These are phyloP conservation scores for Trapa incisa DNA, from an alignment of 345 rosid genomes.

Conservation along the genomic window DNA sequence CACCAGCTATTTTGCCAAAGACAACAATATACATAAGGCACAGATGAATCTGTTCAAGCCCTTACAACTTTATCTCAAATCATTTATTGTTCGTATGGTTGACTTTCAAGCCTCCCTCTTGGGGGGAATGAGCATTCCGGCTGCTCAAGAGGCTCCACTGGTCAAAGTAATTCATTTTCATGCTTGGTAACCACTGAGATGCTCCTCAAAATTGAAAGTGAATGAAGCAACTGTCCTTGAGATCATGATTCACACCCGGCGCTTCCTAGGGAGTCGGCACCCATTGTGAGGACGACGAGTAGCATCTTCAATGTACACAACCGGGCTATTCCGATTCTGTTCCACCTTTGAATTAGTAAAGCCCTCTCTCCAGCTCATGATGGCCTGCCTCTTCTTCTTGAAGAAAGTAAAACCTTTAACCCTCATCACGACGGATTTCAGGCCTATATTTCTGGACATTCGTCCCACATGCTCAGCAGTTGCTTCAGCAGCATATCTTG, in stretches of 20 bases:
- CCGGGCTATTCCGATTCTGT: slow-evolving; percentile 24
- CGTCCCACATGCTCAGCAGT: slow-evolving; percentile 80
- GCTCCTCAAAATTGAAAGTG: not conserved
- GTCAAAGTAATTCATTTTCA: not conserved
- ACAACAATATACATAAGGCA: no score
- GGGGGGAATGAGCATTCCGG: no score
- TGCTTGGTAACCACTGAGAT: not conserved
- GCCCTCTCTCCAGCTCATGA: slow-evolving; percentile 40
- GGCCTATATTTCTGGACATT: slow-evolving; percentile 27
- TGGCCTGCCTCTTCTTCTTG: slow-evolving; percentile 71
- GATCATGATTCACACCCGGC: slow-evolving; percentile 27
- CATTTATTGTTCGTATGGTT: no score
- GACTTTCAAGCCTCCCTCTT: no score
- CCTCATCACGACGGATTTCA: slow-evolving; percentile 68
- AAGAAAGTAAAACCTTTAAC: slow-evolving; percentile 76
- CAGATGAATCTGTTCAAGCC: no score
- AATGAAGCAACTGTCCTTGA: not conserved
- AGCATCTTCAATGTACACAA: slow-evolving; percentile 66
- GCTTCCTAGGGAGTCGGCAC: slow-evolving; percentile 68
- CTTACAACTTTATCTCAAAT: no score
- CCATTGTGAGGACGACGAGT: slow-evolving; percentile 84
- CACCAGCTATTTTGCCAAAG: no score
- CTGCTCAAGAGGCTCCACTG: no score
- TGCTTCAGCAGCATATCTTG: slow-evolving; percentile 69
- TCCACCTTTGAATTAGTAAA: slow-evolving; percentile 33